Evolutionary conservation across 768 basidiomycete species (phyloP), one percentile per base, ranked within the genome.

Genomic region (Mycena leptocephala): DNA sequence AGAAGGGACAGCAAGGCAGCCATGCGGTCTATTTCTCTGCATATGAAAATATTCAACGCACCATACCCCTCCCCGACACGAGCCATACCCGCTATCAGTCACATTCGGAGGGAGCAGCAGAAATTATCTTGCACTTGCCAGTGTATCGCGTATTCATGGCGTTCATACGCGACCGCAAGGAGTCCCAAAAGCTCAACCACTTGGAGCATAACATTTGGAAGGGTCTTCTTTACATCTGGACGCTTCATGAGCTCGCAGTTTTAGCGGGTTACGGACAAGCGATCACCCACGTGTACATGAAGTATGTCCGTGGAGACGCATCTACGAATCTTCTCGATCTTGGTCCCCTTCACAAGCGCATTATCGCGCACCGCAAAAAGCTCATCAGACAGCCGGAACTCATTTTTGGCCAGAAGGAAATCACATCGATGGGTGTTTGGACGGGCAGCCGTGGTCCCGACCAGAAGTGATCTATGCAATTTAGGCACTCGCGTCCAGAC

Each of bases 41-140:
- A 37, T 6, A 37, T 13, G 35, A 37, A 6, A 6, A 37, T 37
- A 37, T 37, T 37, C 35, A 13, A 37, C 35, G 35, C 35, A 37
- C 35, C 35, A 13, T 13, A 6, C 59, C 33, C 28, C 86, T 83
- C 73, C 86, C 86, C 0, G 84, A 86, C 63, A 86, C 86, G 0
- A 82, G 77, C 68, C 86, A 84, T 70, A 85, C 78, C 2, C 82
- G 81, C 0, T 87, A 79, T 64, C 80, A 83, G 53, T 84, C 82
- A 0, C 76, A 85, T 58, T 74, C 79, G n/a, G 74, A 82, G 1
- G 83, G 80, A 6, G 81, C 81, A 0, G 70, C 69, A 1, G 80
- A 75, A 14, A 56, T 84, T 11, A 41, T 87, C 6, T 53, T 78
- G 0, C 51, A 83, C 41, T 79, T 79, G 22, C 11, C 58, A 5